Conservation (phyloP, 2,329 filamentous ascomycete species). For the Fusarium napiforme region DNA sequence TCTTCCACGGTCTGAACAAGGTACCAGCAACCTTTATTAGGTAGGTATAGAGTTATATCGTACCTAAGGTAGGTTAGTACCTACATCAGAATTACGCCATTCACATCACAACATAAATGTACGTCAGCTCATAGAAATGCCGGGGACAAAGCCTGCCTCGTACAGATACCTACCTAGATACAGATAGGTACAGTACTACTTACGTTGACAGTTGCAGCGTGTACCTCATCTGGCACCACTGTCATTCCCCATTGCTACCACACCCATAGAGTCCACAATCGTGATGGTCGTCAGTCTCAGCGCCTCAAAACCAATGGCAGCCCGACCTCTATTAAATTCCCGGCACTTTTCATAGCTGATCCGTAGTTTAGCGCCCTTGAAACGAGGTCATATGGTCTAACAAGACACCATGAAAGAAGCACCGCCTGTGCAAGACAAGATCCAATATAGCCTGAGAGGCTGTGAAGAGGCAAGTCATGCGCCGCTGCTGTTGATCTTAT, state of each 20-base stretch:
- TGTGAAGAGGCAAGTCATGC: slow-evolving; percentile 14
- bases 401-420: slow-evolving; percentile 23
- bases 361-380: slow-evolving; percentile 30
- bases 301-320: slow-evolving; percentile 29
- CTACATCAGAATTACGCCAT: not conserved
- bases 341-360: slow-evolving; percentile 32
- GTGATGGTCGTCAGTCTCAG: slow-evolving; percentile 23
- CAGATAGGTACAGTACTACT: not conserved
- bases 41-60: not conserved
- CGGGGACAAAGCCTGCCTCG: not conserved
- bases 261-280: slow-evolving; percentile 28
- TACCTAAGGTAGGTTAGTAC: no score
- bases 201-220: slow-evolving; percentile 24
- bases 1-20: not conserved
- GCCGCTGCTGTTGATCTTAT: not conserved
- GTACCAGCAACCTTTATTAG: not conserved
- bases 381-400: slow-evolving; percentile 35
- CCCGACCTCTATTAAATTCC: slow-evolving; percentile 29
- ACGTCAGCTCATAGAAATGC: not conserved
- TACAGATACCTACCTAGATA: slow-evolving; percentile 1
- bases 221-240: slow-evolving; percentile 24
- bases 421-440: slow-evolving; percentile 12
- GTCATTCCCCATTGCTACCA: slow-evolving; percentile 21
- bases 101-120: not conserved
- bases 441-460: slow-evolving; percentile 15